Percentiles rank a stretch among this genome's conserved stretches.
Evolutionary conservation across 176 grass and related monocot genomes (phyloP).

Genomic region (Luzula sylvatica): DNA sequence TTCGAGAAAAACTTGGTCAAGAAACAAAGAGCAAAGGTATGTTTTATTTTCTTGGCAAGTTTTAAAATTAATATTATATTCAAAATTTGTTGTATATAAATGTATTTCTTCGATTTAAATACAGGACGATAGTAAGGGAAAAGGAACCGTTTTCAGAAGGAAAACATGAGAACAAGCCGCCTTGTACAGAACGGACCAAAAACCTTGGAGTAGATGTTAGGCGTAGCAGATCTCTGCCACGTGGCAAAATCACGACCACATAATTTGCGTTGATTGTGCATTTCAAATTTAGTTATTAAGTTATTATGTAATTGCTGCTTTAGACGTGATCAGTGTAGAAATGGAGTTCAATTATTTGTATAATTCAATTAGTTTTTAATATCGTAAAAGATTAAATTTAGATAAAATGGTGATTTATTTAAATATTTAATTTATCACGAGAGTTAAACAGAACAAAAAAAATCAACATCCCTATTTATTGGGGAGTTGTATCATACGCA

Average conservation of each 20-base stretch:
- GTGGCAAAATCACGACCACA: conserved; percentile 31
- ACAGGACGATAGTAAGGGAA: conserved; percentile 33
- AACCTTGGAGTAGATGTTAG: conserved; percentile 29
- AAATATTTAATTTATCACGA: no score
- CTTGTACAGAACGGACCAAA: conserved; percentile 27
- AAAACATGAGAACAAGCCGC: conserved; percentile 38
- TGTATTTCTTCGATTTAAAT: not conserved
- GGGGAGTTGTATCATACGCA: no score
- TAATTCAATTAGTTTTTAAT: no score
- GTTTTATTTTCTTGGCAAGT: not conserved
- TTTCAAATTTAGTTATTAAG: no score
- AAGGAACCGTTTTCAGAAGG: conserved; percentile 40
- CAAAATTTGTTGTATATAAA: not conserved
- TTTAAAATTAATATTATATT: not conserved
- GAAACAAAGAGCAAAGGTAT: not conserved
- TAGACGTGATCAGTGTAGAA: no score
- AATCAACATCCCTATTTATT: no score
- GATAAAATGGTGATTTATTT: no score
- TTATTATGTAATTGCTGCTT: no score
- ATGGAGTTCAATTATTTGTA: no score
- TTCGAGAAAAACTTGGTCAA: not conserved
- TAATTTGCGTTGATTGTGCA: no score
- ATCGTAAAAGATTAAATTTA: no score
- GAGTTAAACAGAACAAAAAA: no score
- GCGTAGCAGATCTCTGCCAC: conserved; percentile 51